Evolutionary conservation across 495 filamentous ascomycete genomes (phyloP).

Genomic region (Neurospora sp.): DNA sequence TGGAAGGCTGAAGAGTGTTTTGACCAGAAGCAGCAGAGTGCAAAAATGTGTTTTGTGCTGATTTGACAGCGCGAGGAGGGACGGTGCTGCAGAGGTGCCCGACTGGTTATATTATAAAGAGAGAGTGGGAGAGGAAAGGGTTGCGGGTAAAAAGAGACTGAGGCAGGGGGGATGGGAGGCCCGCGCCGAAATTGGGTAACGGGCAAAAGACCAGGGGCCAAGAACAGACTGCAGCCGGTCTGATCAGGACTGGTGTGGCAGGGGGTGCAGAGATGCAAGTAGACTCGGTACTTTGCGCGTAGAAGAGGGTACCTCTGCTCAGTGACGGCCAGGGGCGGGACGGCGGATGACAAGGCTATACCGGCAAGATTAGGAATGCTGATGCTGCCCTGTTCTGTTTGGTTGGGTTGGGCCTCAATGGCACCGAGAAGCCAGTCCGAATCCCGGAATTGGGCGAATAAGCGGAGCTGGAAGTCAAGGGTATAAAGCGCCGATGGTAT

Average conservation of each 20-base stretch:
- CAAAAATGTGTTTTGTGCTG: slow-evolving; percentile 31
- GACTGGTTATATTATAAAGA: slow-evolving; percentile 22
- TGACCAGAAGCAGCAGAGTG: slow-evolving; percentile 19
- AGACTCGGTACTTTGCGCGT: not conserved
- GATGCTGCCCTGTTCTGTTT: slow-evolving; percentile 2
- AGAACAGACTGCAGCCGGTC: slow-evolving; percentile 2
- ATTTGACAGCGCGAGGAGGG: slow-evolving; percentile 23
- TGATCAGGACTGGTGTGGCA: not conserved
- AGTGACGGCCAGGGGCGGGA: slow-evolving; percentile 6
- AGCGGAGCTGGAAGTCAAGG: not conserved
- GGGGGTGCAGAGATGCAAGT: not conserved
- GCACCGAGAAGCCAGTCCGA: not conserved
- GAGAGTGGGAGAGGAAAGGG: slow-evolving; percentile 16
- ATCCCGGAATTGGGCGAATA: not conserved
- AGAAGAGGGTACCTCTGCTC: not conserved
- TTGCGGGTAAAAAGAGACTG: slow-evolving; percentile 11
- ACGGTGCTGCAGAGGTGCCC: slow-evolving; percentile 26
- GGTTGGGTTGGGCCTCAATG: slow-evolving; percentile 26
- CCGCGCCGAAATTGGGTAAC: slow-evolving; percentile 17
- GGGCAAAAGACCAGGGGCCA: not conserved
- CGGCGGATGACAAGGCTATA: slow-evolving; percentile 13
- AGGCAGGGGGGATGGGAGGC: slow-evolving; percentile 4
- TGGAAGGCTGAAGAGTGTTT: slow-evolving; percentile 7
- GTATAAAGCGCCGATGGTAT: not conserved
- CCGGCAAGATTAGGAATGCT: slow-evolving; percentile 5